phyloP scores from a whole-genome alignment of 2,329 filamentous ascomycete genomes.

The Fusarium neocosmosporiellum region DNA sequence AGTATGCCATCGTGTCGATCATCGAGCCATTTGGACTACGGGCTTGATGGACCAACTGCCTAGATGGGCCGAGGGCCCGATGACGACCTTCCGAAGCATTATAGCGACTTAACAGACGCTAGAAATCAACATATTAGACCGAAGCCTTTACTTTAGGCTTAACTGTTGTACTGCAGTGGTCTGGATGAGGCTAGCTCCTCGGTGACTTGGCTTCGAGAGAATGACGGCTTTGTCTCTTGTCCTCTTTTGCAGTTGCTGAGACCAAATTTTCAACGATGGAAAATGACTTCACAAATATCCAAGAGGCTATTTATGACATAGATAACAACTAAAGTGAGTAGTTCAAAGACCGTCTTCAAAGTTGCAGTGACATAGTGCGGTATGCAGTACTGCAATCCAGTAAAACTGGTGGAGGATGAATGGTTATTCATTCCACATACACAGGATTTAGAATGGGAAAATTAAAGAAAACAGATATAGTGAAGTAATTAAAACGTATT shows the following conservation, averaged over 20 bases:
- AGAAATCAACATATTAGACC: neutral
- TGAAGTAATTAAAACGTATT: neutral
- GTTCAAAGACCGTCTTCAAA: neutral
- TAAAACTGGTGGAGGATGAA: neutral
- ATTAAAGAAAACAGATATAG: neutral
- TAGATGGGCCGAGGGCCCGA: neutral
- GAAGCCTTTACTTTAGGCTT: neutral
- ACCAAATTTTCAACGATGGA: too few species aligned
- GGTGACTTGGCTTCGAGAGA: neutral
- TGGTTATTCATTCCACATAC: neutral
- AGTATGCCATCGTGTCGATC: neutral
- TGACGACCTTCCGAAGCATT: neutral
- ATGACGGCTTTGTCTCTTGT: neutral
- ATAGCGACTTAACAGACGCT: neutral
- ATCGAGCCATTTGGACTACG: neutral
- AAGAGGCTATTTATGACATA: neutral
- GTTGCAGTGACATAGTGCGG: neutral
- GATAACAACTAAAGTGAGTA: neutral
- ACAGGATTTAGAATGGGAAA: accelerated
- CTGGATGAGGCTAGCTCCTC: neutral
- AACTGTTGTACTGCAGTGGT: neutral
- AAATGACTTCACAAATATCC: neutral
- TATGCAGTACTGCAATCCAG: too few species aligned
- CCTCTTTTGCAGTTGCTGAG: neutral
- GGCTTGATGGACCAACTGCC: neutral